These are phyloP conservation scores for Penicillium bovifimosum DNA, from an alignment of 495 filamentous ascomycete species.

Conservation along the genomic window DNA sequence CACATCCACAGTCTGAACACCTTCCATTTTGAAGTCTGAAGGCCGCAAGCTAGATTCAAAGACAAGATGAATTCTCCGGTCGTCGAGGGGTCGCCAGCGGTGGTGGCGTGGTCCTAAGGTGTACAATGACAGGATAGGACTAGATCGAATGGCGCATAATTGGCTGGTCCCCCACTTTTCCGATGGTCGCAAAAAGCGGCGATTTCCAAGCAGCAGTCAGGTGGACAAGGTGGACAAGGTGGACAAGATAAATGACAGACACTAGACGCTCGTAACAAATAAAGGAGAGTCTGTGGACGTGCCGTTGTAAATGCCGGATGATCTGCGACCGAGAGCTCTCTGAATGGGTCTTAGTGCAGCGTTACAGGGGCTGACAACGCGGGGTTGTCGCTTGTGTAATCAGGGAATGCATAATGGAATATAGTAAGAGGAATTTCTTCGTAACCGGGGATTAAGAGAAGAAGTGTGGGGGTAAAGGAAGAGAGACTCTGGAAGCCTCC, in stretches of 20 bases:
- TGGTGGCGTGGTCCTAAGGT: constrained; percentile 22
- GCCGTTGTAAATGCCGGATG: constrained; percentile 2
- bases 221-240: background rate
- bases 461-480: background rate
- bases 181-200: background rate
- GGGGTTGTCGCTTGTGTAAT: background rate
- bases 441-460: background rate
- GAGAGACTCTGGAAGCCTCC: background rate
- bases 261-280: constrained; percentile 7
- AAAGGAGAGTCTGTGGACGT: background rate
- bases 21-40: constrained; percentile 45
- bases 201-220: constrained; percentile 1
- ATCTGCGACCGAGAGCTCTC: constrained; percentile 15
- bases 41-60: background rate
- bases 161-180: constrained; percentile 22
- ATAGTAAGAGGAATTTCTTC: background rate
- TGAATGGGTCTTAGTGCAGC: background rate
- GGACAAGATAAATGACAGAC: background rate
- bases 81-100: constrained; percentile 7
- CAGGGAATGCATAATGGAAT: constrained; percentile 1
- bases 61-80: background rate
- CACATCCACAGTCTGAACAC: constrained; percentile 61
- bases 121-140: constrained; percentile 16
- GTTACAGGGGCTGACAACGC: constrained; percentile 4
- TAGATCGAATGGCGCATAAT: constrained; percentile 27